A percentile compares a stretch with the other conserved stretches of the same genome.
phyloP scores from a whole-genome alignment of 2,329 filamentous ascomycete species.

The Fusarium redolens region DNA sequence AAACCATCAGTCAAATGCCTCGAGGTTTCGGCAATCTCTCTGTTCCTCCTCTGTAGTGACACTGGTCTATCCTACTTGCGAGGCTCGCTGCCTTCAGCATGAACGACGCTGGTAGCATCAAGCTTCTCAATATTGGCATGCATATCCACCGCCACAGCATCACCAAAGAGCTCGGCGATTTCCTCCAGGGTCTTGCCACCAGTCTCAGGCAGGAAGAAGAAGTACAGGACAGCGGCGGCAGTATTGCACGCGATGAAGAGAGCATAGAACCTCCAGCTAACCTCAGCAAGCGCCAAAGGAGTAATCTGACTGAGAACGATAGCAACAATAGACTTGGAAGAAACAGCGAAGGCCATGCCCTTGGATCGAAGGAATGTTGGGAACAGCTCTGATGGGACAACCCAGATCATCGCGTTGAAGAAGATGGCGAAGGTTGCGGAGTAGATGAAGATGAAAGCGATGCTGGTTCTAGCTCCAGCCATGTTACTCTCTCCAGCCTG shows the following conservation, averaged over 20 bases:
- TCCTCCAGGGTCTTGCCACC: too few species aligned
- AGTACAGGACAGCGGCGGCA: too few species aligned
- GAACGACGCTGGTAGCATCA: neutral
- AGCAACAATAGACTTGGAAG: slow-evolving; percentile 43
- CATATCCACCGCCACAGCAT: neutral
- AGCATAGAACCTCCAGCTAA: neutral
- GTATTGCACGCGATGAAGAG: too few species aligned
- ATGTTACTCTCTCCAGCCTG: slow-evolving; percentile 22
- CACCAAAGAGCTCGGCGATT: neutral
- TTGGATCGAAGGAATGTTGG: slow-evolving; percentile 35
- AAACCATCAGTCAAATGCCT: neutral
- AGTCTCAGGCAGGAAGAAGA: too few species aligned
- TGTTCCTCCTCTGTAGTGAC: fast-evolving
- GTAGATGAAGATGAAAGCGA: slow-evolving; percentile 49
- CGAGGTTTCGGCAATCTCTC: neutral
- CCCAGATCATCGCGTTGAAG: slow-evolving; percentile 50
- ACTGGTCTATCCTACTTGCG: neutral
- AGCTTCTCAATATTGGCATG: neutral
- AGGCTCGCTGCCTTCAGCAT: neutral
- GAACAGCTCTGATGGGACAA: slow-evolving; percentile 46
- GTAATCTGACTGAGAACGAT: slow-evolving; percentile 47
- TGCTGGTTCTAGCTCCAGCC: slow-evolving; percentile 39
- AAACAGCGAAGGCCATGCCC: slow-evolving; percentile 42
- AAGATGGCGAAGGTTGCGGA: slow-evolving; percentile 46
- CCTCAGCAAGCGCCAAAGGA: slow-evolving; percentile 31